Evolutionary conservation across 1,284 basidiomycete species (phyloP).

Genomic region (Apiotrichum siamense): DNA sequence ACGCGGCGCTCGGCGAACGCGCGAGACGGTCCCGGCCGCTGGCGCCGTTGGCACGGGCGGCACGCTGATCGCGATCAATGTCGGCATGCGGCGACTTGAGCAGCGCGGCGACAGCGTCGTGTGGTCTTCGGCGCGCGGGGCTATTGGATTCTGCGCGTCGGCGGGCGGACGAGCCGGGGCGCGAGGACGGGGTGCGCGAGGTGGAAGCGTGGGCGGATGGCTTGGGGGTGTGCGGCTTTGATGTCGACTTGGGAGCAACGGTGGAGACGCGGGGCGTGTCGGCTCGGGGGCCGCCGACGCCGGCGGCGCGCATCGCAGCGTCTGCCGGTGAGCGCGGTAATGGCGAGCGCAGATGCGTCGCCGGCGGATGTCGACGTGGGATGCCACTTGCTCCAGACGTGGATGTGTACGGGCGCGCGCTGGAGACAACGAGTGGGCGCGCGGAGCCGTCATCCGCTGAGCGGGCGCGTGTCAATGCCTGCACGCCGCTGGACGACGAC

Average conservation of each 20-base stretch:
- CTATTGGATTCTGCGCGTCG: too few relatives aligned
- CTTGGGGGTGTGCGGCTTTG: background rate
- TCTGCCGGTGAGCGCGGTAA: background rate
- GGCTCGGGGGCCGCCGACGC: too few relatives aligned
- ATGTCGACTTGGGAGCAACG: too few relatives aligned
- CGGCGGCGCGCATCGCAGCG: background rate
- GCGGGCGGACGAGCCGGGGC: too few relatives aligned
- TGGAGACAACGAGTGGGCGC: background rate
- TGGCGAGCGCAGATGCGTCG: background rate
- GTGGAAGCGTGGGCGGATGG: too few relatives aligned
- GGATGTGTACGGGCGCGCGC: background rate
- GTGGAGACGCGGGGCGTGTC: too few relatives aligned
- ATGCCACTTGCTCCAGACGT: background rate
- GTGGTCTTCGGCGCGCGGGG: too few relatives aligned
- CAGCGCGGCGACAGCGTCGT: too few relatives aligned
- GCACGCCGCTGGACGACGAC: too few relatives aligned
- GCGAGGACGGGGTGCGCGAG: too few relatives aligned
- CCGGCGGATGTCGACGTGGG: too few relatives aligned
- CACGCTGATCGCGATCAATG: background rate
- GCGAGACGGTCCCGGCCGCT: background rate
- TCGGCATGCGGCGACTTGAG: background rate
- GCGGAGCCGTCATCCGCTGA: background rate
- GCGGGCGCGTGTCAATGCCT: background rate
- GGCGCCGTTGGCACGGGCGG: slow-evolving; percentile 4
- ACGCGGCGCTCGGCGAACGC: background rate